Evolutionary conservation across 768 basidiomycete genomes (phyloP), one percentile per base, ranked within the genome.

Genomic region (Lactarius indigo): DNA sequence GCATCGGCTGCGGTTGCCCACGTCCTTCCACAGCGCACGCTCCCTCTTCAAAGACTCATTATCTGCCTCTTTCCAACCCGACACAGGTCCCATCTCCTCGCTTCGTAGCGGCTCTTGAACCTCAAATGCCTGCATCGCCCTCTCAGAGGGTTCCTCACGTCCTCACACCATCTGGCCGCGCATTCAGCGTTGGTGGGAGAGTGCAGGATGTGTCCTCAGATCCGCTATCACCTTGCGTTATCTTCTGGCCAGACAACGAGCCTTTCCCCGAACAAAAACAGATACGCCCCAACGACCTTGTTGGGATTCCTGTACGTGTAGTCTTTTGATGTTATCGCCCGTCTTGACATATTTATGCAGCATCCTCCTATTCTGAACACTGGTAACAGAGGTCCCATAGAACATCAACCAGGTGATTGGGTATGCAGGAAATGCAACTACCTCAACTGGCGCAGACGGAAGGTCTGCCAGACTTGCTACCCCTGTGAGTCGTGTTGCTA

Each of bases 201-300:
- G 90, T 94, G 8, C 89, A 88, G 72, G 92, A 94, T 71, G 76
- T 94, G 66, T 92, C 90, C 31, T 79, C 71, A 44, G 90, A 94
- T 74, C 90, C 91, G 23, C 74, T 86, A 58, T 72, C 79, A 33
- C 89, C 92, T 4, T 92, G 92, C 71, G 82, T 92, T 78, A 88
- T 94, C 86, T 94, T 89, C 72, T 94, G 92, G 92, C 92, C 92
- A 5, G 92, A 93, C 75, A 94, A 94, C 71, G 92, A 94, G 73
- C 83, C 90, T 5, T 80, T 91, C 68, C 92, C 92, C 1, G 88
- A 90, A 70, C 87, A 85, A 74, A 86, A 89, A 15, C 92, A 94
- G 78, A 90, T 79, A 59, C 72, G 90, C 3, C 90, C 89, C 0
- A 81, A 78, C 66, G 80, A 73, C 26, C 76, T 88, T 20, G 76